Percentiles rank a stretch among this genome's conserved stretches.
Evolutionary conservation across 2,329 filamentous ascomycete species (phyloP).

Genomic region (Knufia petricola): DNA sequence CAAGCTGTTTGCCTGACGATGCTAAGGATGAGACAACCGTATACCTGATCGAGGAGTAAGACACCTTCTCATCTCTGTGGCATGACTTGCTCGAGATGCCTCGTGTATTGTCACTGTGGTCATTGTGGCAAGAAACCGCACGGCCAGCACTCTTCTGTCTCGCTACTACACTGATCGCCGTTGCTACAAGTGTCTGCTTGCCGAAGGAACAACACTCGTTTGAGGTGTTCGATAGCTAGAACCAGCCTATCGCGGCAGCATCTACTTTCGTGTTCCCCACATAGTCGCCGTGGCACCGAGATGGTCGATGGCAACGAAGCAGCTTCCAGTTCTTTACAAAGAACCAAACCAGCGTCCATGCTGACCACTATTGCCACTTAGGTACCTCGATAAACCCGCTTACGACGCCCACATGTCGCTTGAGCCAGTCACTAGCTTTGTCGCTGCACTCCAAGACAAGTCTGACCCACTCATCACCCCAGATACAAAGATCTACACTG

Average conservation of each 20-base stretch:
- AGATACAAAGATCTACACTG: neutral
- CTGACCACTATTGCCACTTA: neutral
- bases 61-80: too few species aligned
- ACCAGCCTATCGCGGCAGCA: too few species aligned
- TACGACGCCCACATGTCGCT: neutral
- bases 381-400: neutral
- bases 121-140: neutral
- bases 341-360: neutral
- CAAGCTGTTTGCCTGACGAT: slow-evolving; percentile 1
- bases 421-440: neutral
- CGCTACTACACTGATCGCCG: neutral
- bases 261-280: too few species aligned
- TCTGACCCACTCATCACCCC: neutral
- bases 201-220: too few species aligned
- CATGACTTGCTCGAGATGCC: too few species aligned
- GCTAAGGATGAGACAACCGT: slow-evolving; percentile 2
- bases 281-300: too few species aligned
- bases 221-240: too few species aligned
- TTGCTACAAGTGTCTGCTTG: too few species aligned
- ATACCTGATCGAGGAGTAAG: slow-evolving; percentile 6
- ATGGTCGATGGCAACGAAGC: too few species aligned
- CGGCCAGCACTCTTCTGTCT: neutral
- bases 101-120: too few species aligned
- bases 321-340: too few species aligned
- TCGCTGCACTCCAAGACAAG: neutral